Evolutionary conservation across 306 rosid genomes (phyloP), one percentile per base, ranked within the genome.

Genomic region (Cicer yamashitae): DNA sequence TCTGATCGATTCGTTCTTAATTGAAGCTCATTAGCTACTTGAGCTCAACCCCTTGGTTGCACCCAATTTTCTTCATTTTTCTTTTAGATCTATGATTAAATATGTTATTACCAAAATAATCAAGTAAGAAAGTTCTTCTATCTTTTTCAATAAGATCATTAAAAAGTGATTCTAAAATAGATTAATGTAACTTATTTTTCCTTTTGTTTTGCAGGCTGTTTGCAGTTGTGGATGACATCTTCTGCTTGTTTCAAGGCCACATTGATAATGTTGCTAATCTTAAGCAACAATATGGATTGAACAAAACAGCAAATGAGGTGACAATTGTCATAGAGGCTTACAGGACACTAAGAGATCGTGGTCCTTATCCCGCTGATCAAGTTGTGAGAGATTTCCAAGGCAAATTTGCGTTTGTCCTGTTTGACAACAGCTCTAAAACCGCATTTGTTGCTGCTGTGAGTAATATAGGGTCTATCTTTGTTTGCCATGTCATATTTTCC

Each of bases 381-480:
- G 99, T 94, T 78, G 98, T 92, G 83, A 96, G 96, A 87, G 99
- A 92, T 76, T 88, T 94, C 86, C 88, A 90, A 37, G 98, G 99
- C 77, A 94, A 92, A 85, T 94, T 86, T 83, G 89, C 91, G 6
- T 94, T 92, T 74, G 20, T 92, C 78, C 89, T 94, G 70, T 94
- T 59, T 64, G 99, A 94, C 77, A 78, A 92, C 75, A n/a, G 88
- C 75, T 80, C 96, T n/a, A 88, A 88, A 80, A 76, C 83, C 15
- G 15, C 84, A 8, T 92, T 94, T 78, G 8, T 88, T 12, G 93
- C 97, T 77, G 48, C 90, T 41, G 99, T 94, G 85, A 90, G 99
- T 88, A 69, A 68, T 79, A 47, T 46, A 41, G 7, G 44, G 43
- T 13, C 65, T 70, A 38, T 76, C 64, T 52, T 5, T 30, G 65